These are phyloP conservation scores for Hymenoscyphus albidus DNA, from an alignment of 2,329 filamentous ascomycete species.

Conservation along the genomic window DNA sequence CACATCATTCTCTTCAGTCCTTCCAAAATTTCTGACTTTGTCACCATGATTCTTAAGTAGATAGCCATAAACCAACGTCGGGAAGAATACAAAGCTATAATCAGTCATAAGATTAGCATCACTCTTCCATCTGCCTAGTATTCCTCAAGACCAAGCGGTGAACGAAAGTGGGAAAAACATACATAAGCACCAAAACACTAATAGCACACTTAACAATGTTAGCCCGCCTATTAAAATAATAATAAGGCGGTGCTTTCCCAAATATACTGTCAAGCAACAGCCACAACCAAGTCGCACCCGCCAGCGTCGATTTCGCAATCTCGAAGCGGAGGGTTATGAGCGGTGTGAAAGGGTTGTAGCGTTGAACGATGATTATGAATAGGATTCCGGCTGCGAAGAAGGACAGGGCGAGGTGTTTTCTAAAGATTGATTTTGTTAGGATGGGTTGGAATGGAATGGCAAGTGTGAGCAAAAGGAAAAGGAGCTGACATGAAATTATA, in stretches of 20 bases:
- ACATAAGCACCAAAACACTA: slow-evolving; percentile 26
- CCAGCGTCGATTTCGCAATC: slow-evolving; percentile 19
- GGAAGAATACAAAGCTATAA: slow-evolving; percentile 21
- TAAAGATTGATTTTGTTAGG: neutral
- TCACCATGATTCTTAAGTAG: slow-evolving; percentile 1
- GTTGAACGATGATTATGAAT: slow-evolving; percentile 23
- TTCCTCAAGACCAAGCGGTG: neutral
- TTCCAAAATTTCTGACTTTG: neutral
- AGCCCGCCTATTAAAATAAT: neutral
- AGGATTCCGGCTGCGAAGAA: slow-evolving; percentile 23
- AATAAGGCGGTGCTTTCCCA: slow-evolving; percentile 7
- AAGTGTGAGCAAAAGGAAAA: neutral
- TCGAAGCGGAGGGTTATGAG: slow-evolving; percentile 19
- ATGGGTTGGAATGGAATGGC: neutral
- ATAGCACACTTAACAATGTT: slow-evolving; percentile 18
- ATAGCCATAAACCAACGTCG: slow-evolving; percentile 19
- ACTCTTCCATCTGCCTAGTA: neutral
- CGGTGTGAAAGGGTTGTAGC: slow-evolving; percentile 10
- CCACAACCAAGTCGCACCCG: slow-evolving; percentile 25
- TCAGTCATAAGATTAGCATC: neutral
- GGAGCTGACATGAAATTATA: slow-evolving; percentile 18
- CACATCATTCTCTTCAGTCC: neutral
- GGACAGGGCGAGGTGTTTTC: slow-evolving; percentile 16
- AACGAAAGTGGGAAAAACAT: slow-evolving; percentile 8
- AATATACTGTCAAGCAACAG: slow-evolving; percentile 22